These are phyloP conservation scores for Cucurbita ficifolia DNA, from an alignment of 306 rosid species.

Conservation along the genomic window DNA sequence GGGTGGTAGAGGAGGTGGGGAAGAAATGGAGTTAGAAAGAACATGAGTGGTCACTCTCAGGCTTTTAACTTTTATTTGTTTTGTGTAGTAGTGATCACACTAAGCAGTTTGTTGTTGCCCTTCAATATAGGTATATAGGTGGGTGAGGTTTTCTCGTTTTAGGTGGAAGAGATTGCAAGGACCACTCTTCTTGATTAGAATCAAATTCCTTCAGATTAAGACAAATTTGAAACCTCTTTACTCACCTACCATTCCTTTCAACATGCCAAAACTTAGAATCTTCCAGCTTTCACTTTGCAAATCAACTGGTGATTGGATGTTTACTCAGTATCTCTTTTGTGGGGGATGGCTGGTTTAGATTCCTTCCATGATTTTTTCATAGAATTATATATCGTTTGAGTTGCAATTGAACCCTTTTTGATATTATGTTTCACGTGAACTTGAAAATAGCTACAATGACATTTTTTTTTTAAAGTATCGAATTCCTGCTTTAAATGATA, in stretches of 20 bases:
- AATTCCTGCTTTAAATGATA: too few species aligned
- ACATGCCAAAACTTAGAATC: background rate
- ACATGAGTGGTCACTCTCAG: background rate
- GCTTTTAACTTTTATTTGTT: background rate
- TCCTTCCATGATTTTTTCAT: background rate
- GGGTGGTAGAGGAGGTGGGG: background rate
- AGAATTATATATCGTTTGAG: background rate
- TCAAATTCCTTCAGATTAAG: background rate
- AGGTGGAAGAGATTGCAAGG: background rate
- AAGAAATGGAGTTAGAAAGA: background rate
- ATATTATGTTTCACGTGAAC: too few species aligned
- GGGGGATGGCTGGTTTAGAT: background rate
- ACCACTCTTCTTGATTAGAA: background rate
- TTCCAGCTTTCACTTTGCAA: background rate
- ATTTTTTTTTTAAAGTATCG: background rate
- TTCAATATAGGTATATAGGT: background rate
- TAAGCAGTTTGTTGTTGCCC: background rate
- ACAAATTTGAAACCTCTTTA: background rate
- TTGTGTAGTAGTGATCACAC: background rate
- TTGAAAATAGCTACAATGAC: background rate
- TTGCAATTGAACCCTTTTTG: background rate
- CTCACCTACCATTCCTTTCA: slow-evolving; percentile 6
- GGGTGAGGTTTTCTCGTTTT: background rate
- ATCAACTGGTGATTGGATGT: background rate
- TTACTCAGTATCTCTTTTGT: background rate